Evolutionary conservation across 805 yeast genomes (phyloP).

Genomic region (Hanseniaspora lachancei): DNA sequence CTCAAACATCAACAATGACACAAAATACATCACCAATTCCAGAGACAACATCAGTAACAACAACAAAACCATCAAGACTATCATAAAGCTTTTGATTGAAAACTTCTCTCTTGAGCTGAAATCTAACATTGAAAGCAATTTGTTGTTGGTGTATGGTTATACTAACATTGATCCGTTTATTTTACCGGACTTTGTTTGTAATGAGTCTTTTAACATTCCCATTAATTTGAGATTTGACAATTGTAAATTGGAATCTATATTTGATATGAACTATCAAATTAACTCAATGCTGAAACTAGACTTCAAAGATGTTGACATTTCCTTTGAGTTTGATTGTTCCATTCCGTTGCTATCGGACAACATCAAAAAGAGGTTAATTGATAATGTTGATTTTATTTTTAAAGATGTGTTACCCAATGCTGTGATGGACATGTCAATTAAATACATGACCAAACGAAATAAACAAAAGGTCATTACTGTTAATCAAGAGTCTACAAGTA

Average conservation of each 20-base stretch:
- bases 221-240: constrained; percentile 26
- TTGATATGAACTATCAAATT: constrained; percentile 19
- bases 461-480: not conserved
- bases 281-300: constrained; percentile 24
- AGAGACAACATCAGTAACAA: constrained; percentile 25
- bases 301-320: constrained; percentile 28
- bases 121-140: constrained; percentile 27
- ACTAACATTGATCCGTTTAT: constrained; percentile 22
- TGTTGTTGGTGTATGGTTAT: constrained; percentile 22
- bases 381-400: constrained; percentile 25
- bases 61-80: constrained; percentile 22
- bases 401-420: constrained; percentile 27
- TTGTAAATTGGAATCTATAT: constrained; percentile 26
- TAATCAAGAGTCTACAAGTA: not conserved
- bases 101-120: constrained; percentile 25
- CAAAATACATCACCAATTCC: not conserved
- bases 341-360: constrained; percentile 26
- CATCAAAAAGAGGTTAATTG: constrained; percentile 26
- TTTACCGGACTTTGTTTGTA: constrained; percentile 25
- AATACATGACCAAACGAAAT: constrained; percentile 2
- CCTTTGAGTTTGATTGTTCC: constrained; percentile 28
- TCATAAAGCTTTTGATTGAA: constrained; percentile 25
- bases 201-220: constrained; percentile 27
- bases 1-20: constrained; percentile 24
- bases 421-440: constrained; percentile 22